Evolutionary conservation across 2,329 filamentous ascomycete genomes (phyloP).

Genomic region (Zymoseptoria passerinii): DNA sequence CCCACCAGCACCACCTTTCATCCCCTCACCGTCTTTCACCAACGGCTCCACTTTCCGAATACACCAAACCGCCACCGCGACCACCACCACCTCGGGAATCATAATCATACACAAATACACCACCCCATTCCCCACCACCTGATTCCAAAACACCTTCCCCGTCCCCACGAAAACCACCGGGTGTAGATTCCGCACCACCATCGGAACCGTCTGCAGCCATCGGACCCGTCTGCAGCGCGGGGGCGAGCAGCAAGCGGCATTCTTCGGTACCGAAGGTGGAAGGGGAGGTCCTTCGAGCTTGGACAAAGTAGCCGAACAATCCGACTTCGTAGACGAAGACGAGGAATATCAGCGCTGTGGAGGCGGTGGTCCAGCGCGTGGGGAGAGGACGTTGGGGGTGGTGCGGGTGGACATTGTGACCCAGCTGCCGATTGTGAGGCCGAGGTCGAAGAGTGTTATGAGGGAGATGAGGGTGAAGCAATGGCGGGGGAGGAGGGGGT

Average conservation of each 20-base stretch:
- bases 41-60: background rate
- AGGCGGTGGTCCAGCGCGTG: background rate
- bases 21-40: background rate
- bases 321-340: background rate
- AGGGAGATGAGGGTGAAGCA: background rate
- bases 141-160: background rate
- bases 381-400: background rate
- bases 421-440: background rate
- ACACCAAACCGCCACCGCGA: background rate
- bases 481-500: background rate
- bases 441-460: background rate
- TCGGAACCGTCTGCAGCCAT: background rate
- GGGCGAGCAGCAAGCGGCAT: background rate
- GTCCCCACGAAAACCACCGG: background rate
- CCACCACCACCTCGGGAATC: background rate
- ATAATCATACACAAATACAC: background rate
- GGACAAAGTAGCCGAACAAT: background rate
- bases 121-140: background rate
- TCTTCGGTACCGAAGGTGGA: background rate
- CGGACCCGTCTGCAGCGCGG: background rate
- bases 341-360: background rate
- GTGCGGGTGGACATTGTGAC: background rate
- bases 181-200: background rate
- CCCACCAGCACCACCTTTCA: background rate
- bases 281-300: background rate